Evolutionary conservation across 2,329 filamentous ascomycete genomes (phyloP), one percentile per base, ranked within the genome.

Genomic region (Ophiostoma populinum): DNA sequence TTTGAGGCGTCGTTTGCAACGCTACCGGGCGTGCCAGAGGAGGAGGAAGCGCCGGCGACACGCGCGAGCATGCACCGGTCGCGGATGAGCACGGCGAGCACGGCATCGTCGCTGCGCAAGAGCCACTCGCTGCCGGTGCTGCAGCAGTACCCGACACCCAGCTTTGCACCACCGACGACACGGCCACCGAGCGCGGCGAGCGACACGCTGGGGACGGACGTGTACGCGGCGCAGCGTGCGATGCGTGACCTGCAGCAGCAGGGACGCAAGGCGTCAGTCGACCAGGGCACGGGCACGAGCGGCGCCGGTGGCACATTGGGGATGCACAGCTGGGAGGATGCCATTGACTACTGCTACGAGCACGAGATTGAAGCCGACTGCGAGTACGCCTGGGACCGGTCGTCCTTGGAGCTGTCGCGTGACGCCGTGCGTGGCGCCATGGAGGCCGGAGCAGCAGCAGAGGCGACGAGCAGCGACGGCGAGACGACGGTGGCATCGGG

Each of bases 291-390:
- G n/a, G n/a, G n/a, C n/a, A n/a, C n/a, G n/a, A n/a, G n/a, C n/a
- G n/a, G n/a, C n/a, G n/a, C n/a, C n/a, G n/a, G n/a, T n/a, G n/a
- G n/a, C n/a, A n/a, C n/a, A n/a, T n/a, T n/a, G n/a, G n/a, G n/a
- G n/a, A n/a, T n/a, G n/a, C n/a, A n/a, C 44, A 73, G 57, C 44
- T 79, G 74, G 74, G 74, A 79, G 46, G 71, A 75, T 35, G 71
- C 71, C 42, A 77, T 79, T 41, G 74, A 79, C 47, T 79, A 76
- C 51, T 76, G 70, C 47, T 79, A 79, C 46, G 72, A 77, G 43
- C 69, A 79, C 45, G 73, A 72, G 43, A 70, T 65, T 10, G 74
- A 78, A 49, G 73, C 71, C 7, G 61, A 76, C 50, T 77, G 70
- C 47, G 65, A 77, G 41, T 77, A 74, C 44, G 65, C 72, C 29